Percentiles rank a stretch among this genome's conserved stretches.
Evolutionary conservation across 768 basidiomycete species (phyloP).

Genomic region (Boletus tomentosulus): DNA sequence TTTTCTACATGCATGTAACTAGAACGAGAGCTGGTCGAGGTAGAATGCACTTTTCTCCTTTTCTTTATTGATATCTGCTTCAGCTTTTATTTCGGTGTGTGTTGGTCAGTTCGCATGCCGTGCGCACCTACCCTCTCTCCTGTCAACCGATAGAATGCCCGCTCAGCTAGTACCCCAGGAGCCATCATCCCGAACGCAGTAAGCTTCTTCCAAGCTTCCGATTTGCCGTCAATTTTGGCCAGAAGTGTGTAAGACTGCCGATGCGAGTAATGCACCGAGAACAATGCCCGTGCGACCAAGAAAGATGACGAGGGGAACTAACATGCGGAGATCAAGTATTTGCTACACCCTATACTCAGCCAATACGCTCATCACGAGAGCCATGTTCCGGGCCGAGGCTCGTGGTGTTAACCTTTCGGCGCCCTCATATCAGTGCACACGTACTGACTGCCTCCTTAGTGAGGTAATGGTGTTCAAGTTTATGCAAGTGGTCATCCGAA

Average conservation of each 20-base stretch:
- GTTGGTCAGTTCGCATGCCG: too few species aligned
- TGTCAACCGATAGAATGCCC: conserved; percentile 15
- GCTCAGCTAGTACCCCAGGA: conserved; percentile 47
- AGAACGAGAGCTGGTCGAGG: background rate
- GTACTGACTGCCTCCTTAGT: too few species aligned
- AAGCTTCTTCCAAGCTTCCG: conserved; percentile 38
- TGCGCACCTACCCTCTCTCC: conserved; percentile 26
- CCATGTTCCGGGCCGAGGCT: too few species aligned
- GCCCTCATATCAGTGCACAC: too few species aligned
- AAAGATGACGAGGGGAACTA: conserved; percentile 23
- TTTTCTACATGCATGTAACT: background rate
- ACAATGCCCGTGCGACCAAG: conserved; percentile 43
- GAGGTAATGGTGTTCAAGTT: too few species aligned
- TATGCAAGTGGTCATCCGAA: too few species aligned
- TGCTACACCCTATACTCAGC: too few species aligned
- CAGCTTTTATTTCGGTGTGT: background rate
- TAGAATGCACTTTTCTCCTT: background rate
- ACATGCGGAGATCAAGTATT: too few species aligned
- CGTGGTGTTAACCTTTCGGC: too few species aligned
- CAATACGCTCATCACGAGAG: too few species aligned
- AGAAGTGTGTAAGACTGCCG: conserved; percentile 52
- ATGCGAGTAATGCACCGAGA: conserved; percentile 29
- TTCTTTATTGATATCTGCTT: background rate
- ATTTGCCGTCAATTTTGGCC: conserved; percentile 47
- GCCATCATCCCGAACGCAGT: conserved; percentile 56